A percentile compares a stretch with the other conserved stretches of the same genome.
Evolutionary conservation across 768 basidiomycete species (phyloP).

Genomic region (Fomitopsis serialis): DNA sequence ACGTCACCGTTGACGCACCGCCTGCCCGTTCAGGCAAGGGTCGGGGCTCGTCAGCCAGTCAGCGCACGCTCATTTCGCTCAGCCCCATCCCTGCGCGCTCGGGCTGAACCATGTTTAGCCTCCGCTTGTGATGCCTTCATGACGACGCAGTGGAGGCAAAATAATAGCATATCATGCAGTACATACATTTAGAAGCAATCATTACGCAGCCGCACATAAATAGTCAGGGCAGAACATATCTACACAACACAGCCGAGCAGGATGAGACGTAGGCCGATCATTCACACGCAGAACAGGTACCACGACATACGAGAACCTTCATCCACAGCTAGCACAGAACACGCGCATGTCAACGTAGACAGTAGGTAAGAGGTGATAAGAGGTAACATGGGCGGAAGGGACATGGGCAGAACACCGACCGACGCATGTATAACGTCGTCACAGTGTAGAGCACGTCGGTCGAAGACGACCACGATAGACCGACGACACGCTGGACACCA

Average conservation of each 20-base stretch:
- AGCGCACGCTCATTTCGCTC: neutral
- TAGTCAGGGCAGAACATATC: no score
- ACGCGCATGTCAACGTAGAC: neutral
- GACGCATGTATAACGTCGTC: slow-evolving; percentile 5
- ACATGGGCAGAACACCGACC: neutral
- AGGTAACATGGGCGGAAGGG: neutral
- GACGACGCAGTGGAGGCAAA: no score
- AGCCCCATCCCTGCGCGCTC: no score
- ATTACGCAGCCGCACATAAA: no score
- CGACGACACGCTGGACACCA: slow-evolving; percentile 12
- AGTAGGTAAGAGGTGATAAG: neutral
- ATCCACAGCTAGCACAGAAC: neutral
- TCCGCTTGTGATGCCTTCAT: no score
- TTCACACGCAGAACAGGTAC: neutral
- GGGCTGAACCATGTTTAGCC: no score
- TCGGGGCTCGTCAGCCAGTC: neutral
- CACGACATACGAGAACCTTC: neutral
- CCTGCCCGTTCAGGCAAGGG: neutral
- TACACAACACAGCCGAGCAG: no score
- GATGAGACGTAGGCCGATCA: no score
- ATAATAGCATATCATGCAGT: no score
- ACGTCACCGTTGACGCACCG: neutral
- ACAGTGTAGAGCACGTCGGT: slow-evolving; percentile 8
- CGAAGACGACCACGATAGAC: slow-evolving; percentile 10
- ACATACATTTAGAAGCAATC: no score